phyloP scores from a whole-genome alignment of 495 filamentous ascomycete species.

The Chaetomium fimeti region DNA sequence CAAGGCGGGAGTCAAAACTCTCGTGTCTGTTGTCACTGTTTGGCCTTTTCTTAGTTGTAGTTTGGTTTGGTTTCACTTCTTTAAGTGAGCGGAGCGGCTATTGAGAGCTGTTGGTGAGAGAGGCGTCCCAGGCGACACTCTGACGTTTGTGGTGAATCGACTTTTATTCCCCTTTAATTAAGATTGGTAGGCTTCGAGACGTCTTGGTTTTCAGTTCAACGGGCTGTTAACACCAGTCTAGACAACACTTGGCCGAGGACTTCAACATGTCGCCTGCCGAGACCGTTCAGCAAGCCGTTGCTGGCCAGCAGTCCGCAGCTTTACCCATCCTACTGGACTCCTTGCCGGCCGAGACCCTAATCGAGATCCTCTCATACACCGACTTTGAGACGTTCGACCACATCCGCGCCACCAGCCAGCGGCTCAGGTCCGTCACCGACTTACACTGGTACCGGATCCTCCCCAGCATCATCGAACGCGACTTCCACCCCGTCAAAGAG shows the following conservation, averaged over 20 bases:
- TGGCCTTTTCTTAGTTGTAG: not conserved
- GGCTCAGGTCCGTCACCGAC: slow-evolving; percentile 27
- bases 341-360: slow-evolving; percentile 35
- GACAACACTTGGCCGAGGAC: not conserved
- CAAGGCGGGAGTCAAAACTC: not conserved
- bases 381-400: slow-evolving; percentile 29
- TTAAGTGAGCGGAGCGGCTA: not conserved
- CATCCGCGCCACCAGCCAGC: slow-evolving; percentile 28
- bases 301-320: not conserved
- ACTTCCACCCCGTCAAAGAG: slow-evolving; percentile 62
- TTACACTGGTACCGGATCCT: slow-evolving; percentile 31
- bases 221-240: not conserved
- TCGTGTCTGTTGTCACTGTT: not conserved
- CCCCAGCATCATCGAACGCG: slow-evolving; percentile 34
- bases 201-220: not conserved
- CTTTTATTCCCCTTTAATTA: not conserved
- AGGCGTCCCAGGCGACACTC: not conserved
- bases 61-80: not conserved
- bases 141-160: not conserved
- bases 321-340: not conserved
- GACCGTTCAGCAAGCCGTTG: not conserved
- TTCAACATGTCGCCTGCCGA: slow-evolving; percentile 4
- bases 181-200: not conserved
- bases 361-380: slow-evolving; percentile 38
- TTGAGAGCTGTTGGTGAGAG: not conserved